Evolutionary conservation across 2,329 filamentous ascomycete genomes (phyloP).

Genomic region (Amesomyces nigricolor): DNA sequence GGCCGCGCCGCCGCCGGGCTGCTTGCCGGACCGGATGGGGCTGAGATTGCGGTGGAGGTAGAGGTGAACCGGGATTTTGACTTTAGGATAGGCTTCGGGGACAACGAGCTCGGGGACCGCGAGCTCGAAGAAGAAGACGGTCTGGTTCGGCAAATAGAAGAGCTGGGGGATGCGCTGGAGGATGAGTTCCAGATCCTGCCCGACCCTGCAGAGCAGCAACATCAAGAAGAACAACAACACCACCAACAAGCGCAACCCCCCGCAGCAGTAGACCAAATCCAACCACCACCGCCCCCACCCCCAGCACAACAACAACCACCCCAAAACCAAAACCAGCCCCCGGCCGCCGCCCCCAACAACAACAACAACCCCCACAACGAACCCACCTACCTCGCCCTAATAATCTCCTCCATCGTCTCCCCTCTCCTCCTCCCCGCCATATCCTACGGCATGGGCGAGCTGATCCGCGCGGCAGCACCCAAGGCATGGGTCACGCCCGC

Average conservation of each 20-base stretch:
- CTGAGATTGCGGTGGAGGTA: constrained; percentile 13
- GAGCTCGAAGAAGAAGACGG: constrained; percentile 22
- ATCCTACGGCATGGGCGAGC: constrained; percentile 70
- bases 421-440: constrained; percentile 74
- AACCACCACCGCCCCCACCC: constrained; percentile 6
- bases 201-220: neutral
- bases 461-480: constrained; percentile 65
- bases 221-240: constrained; percentile 4
- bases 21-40: constrained; percentile 1
- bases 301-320: constrained; percentile 18
- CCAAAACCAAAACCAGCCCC: constrained; percentile 21
- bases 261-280: constrained; percentile 15
- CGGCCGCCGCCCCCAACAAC: constrained; percentile 21
- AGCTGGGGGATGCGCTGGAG: constrained; percentile 19
- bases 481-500: constrained; percentile 53
- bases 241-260: constrained; percentile 5
- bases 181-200: constrained; percentile 6
- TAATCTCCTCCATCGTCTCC: constrained; percentile 47
- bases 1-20: constrained; percentile 13
- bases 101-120: constrained; percentile 13
- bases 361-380: constrained; percentile 25
- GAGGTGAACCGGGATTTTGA: constrained; percentile 23
- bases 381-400: constrained; percentile 34
- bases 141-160: constrained; percentile 37
- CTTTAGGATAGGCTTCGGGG: constrained; percentile 19